Base-by-base conservation (phyloP, 106 monocot genomes). In the Acorus gramineus region DNA sequence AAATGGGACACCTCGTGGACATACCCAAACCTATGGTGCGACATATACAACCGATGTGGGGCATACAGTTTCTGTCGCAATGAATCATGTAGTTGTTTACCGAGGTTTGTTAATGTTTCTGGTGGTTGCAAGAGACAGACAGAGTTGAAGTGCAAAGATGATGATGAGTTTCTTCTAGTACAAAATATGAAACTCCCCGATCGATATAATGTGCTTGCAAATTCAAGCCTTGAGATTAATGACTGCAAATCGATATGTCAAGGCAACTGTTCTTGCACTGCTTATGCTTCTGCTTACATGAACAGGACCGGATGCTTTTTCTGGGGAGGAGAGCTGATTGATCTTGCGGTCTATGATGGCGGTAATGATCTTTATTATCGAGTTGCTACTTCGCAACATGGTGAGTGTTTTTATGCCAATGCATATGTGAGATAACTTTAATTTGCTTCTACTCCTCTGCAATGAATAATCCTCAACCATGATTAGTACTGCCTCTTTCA, bases 31-130 rank as follows among this genome's bases (percentile, higher is more conserved):
- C 59, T 4, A 10, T n/a, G 51, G 10, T 65, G 64, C 6, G 49
- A 65, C 6, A 8, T 52, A 4, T 65, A 65, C 50, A 12, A 52
- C 4, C 64, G 14, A 43, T 65, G 64, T 44, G 64, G 64, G 6
- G 11, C 64, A 3, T 51, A 7, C 11, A 8, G 51, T 2, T 7
- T 65, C 14, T 65, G 64, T 9, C 14, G 28, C 7, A 4, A 5
- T 3, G n/a, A 4, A 3, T 5, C n/a, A 12, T 57, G 57, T 11
- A 57, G n/a, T 5, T 57, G 57, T 14, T 14, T 57, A 5, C 11
- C 1, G 1, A 12, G 57, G 57, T 57, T 57, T 57, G 57, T 57
- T 14, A 57, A 57, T 14, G 8, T 5, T 12, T 57, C 57, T 5
- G 57, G 5, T 11, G 57, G 57, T 11, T 57, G 57, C n/a, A 12